Evolutionary conservation across 2,329 filamentous ascomycete genomes (phyloP).

Genomic region (Colletotrichum lupini): DNA sequence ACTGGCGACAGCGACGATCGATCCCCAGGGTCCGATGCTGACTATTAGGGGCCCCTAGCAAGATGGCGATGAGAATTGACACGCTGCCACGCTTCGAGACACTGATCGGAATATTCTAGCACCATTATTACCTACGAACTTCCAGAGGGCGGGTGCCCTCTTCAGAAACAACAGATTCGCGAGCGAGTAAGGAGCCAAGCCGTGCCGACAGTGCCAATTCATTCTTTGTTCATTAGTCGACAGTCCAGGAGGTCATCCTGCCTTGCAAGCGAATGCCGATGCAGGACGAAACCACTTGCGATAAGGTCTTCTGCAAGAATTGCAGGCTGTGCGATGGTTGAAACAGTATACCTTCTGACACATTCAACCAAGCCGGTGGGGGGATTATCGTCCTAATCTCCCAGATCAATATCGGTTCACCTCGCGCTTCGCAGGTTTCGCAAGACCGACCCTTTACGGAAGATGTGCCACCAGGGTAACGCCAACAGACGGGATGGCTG

Average conservation of each 20-base stretch:
- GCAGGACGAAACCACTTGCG: not conserved
- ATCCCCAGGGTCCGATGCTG: constrained; percentile 19
- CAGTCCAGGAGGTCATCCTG: not conserved
- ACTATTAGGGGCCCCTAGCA: not conserved
- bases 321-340: not conserved
- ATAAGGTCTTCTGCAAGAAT: not conserved
- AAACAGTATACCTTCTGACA: not conserved
- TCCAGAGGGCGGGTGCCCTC: too few species aligned
- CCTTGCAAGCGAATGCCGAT: not conserved
- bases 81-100: not conserved
- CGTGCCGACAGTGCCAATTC: too few species aligned
- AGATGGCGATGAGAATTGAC: not conserved
- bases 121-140: not conserved
- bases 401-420: not conserved
- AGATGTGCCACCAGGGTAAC: constrained; percentile 9
- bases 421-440: constrained; percentile 6
- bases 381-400: not conserved
- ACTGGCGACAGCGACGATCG: constrained; percentile 5
- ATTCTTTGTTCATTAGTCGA: not conserved
- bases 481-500: constrained; percentile 19
- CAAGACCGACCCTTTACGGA: constrained; percentile 25
- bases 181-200: too few species aligned
- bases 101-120: constrained; percentile 14
- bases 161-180: too few species aligned
- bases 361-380: not conserved